phyloP scores from a whole-genome alignment of 352 stramenopile genomes.

The Globisporangium nagaii region DNA sequence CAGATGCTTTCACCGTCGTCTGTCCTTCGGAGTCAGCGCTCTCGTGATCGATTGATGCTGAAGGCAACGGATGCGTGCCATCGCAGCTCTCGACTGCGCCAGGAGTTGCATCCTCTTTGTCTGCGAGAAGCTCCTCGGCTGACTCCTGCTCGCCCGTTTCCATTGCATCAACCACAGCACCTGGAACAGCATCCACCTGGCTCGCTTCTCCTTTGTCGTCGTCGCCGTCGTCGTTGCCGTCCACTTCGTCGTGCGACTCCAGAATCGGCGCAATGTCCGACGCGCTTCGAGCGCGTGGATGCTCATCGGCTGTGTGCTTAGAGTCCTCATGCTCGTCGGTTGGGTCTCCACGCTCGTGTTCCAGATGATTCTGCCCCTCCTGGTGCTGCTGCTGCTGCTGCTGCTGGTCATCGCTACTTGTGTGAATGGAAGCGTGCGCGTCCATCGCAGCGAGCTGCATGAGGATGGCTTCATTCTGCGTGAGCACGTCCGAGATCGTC shows the following conservation, averaged over 20 bases:
- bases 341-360: too few relatives aligned
- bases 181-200: too few relatives aligned
- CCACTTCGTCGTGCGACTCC: constrained; percentile 1
- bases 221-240: neutral
- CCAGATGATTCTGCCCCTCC: too few relatives aligned
- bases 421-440: neutral
- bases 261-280: neutral
- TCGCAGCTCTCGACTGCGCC: neutral
- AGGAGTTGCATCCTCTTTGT: neutral
- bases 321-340: neutral
- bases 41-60: neutral
- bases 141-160: neutral
- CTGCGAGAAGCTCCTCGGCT: neutral
- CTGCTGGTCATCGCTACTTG: neutral
- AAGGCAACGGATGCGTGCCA: too few relatives aligned
- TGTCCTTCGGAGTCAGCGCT: neutral
- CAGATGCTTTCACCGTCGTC: too few relatives aligned
- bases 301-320: too few relatives aligned
- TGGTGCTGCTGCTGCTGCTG: neutral
- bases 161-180: neutral
- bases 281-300: neutral
- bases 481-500: constrained; percentile 50
- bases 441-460: constrained; percentile 26
- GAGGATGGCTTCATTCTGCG: constrained; percentile 54
- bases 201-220: constrained; percentile 5